Evolutionary conservation across 2,329 filamentous ascomycete species (phyloP).

Genomic region (Alternaria sp.): DNA sequence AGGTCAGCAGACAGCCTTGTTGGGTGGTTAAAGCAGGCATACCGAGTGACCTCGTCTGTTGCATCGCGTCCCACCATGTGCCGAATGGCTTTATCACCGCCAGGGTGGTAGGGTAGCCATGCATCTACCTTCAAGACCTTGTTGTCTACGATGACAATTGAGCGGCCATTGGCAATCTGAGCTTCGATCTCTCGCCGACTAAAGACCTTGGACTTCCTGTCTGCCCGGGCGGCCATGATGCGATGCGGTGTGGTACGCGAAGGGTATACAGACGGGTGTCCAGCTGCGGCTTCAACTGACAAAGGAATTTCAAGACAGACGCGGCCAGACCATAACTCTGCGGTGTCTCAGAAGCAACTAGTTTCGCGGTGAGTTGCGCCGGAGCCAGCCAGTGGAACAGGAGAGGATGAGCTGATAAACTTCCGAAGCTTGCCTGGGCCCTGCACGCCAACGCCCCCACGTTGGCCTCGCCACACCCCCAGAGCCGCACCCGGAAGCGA

Average conservation of each 20-base stretch:
- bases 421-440: constrained; percentile 11
- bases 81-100: constrained; percentile 86
- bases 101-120: constrained; percentile 90
- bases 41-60: constrained; percentile 93
- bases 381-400: constrained; percentile 16
- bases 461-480: constrained; percentile 1
- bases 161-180: constrained; percentile 81
- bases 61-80: constrained; percentile 96
- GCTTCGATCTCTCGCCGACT: constrained; percentile 75
- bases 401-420: constrained; percentile 27
- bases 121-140: constrained; percentile 86
- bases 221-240: constrained; percentile 36
- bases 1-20: constrained; percentile 10
- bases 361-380: neutral
- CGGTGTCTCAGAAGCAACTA: neutral
- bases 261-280: neutral
- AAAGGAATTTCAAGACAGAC: neutral
- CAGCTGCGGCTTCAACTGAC: neutral
- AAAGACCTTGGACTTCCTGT: constrained; percentile 60
- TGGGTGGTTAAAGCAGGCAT: constrained; percentile 48
- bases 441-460: constrained; percentile 18
- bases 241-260: constrained; percentile 1
- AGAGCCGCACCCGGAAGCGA: neutral
- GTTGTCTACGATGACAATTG: constrained; percentile 81
- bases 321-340: constrained; percentile 12